Evolutionary conservation across 345 rosid genomes (phyloP).

Genomic region (Acer saccharum): DNA sequence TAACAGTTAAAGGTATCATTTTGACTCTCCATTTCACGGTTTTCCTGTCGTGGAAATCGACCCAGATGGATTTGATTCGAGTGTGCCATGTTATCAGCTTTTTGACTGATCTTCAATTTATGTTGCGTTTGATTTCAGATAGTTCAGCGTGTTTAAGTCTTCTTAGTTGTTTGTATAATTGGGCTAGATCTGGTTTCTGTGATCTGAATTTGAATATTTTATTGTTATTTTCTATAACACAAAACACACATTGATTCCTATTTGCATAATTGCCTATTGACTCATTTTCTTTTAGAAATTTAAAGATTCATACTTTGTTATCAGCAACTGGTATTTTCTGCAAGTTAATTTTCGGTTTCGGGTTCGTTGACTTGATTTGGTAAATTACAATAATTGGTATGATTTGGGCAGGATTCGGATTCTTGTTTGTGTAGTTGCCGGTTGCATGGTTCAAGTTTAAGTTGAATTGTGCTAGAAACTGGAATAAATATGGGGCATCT

Average conservation of each 20-base stretch:
- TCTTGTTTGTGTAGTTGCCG: conserved; percentile 10
- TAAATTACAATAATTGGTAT: not conserved
- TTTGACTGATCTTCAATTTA: not conserved
- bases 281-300: not conserved
- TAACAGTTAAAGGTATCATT: conserved; percentile 10
- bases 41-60: not conserved
- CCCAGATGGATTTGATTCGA: conserved; percentile 4
- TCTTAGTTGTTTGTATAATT: not conserved
- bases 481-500: conserved; percentile 51
- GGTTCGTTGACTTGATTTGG: not conserved
- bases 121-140: conserved; percentile 3
- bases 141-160: not conserved
- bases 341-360: not conserved
- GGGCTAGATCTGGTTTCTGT: conserved; percentile 17
- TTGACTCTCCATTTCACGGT: not conserved
- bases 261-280: not conserved
- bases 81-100: conserved; percentile 3
- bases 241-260: not conserved
- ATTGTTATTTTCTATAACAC: not conserved
- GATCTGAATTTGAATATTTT: not conserved
- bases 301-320: not conserved
- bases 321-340: not conserved
- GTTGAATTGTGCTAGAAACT: conserved; percentile 28
- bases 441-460: conserved; percentile 20
- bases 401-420: conserved; percentile 10